A percentile compares a stretch with the other conserved stretches of the same genome.
These are phyloP conservation scores for Pestalotiopsis sp. DNA, from an alignment of 2,329 filamentous ascomycete species.

Conservation along the genomic window DNA sequence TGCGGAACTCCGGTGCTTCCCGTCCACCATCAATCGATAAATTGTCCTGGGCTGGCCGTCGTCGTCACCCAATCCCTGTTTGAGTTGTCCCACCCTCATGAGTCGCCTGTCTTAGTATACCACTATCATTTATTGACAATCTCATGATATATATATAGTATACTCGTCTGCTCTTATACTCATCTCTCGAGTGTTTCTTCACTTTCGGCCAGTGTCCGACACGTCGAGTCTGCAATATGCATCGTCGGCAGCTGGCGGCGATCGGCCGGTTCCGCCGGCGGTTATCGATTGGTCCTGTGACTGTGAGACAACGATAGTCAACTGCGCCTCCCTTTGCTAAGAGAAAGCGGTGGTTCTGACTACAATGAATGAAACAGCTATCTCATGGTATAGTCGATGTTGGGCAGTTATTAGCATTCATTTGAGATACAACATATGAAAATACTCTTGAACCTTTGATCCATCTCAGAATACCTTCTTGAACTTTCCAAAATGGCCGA, in stretches of 20 bases:
- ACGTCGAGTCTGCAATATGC: neutral
- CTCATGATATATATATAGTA: neutral
- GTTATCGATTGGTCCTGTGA: neutral
- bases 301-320: neutral
- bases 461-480: neutral
- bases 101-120: neutral
- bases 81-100: neutral
- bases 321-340: neutral
- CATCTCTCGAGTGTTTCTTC: neutral
- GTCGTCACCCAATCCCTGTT: neutral
- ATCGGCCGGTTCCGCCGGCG: neutral
- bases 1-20: neutral
- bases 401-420: neutral
- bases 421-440: neutral
- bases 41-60: neutral
- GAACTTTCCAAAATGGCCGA: neutral
- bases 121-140: neutral
- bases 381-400: neutral
- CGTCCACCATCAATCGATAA: neutral
- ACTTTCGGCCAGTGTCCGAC: neutral
- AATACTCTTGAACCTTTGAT: neutral
- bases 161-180: neutral
- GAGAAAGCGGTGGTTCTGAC: neutral
- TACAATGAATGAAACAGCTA: neutral
- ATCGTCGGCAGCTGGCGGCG: neutral